Evolutionary conservation across 1,284 basidiomycete species (phyloP).

Genomic region (Vanrija humicola): DNA sequence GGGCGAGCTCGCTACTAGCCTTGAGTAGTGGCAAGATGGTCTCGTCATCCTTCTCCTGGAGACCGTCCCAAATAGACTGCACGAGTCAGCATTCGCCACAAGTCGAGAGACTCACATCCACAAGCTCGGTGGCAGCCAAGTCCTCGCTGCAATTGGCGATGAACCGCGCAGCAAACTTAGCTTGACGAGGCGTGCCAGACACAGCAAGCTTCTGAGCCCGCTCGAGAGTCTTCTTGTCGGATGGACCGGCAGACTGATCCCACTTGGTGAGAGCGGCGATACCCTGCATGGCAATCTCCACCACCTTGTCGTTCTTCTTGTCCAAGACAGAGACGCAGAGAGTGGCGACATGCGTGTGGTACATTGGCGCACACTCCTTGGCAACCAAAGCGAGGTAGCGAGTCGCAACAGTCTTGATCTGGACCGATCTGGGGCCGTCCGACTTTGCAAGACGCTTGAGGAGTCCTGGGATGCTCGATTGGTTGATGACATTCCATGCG

Average conservation of each 20-base stretch:
- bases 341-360: conserved; percentile 68
- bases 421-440: conserved; percentile 9
- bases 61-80: conserved; percentile 52
- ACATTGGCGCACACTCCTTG: conserved; percentile 71
- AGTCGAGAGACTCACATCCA: conserved; percentile 58
- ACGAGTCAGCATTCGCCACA: not conserved
- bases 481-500: conserved; percentile 72
- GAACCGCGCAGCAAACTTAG: conserved; percentile 83
- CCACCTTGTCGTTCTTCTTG: conserved; percentile 58
- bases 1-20: conserved; percentile 70
- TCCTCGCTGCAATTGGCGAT: conserved; percentile 61
- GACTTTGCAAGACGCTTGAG: conserved; percentile 57
- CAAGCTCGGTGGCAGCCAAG: conserved; percentile 56
- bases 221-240: conserved; percentile 66
- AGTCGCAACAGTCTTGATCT: conserved; percentile 24
- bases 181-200: conserved; percentile 62
- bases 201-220: conserved; percentile 61
- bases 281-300: conserved; percentile 70
- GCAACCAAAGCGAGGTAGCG: conserved; percentile 58
- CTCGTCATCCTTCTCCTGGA: conserved; percentile 57
- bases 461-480: conserved; percentile 77
- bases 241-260: conserved; percentile 58
- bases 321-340: conserved; percentile 68
- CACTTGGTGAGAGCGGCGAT: conserved; percentile 63
- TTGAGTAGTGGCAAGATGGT: conserved; percentile 64